phyloP scores from a whole-genome alignment of 176 grass and related monocot species.

The Bolboschoenus planiculmis region DNA sequence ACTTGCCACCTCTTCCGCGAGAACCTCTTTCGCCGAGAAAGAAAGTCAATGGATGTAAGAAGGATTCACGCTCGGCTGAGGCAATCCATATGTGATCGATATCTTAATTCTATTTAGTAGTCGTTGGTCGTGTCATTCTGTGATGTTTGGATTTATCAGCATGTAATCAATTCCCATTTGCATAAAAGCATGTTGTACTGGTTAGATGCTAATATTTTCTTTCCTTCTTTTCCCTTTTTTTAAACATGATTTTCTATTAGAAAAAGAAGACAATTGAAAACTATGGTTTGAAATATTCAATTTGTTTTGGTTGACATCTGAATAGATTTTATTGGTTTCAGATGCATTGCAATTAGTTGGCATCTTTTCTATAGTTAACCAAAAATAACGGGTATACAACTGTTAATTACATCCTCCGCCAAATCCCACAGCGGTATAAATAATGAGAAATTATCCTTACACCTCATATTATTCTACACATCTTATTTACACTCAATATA shows the following conservation, averaged over 20 bases:
- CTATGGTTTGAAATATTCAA: not conserved
- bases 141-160: not conserved
- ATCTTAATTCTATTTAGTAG: not conserved
- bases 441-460: too few species aligned
- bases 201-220: not conserved
- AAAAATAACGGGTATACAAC: not conserved
- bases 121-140: not conserved
- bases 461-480: too few species aligned
- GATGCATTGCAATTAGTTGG: not conserved
- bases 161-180: not conserved
- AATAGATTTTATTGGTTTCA: not conserved
- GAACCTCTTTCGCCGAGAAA: conserved; percentile 22
- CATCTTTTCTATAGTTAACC: not conserved
- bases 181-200: not conserved
- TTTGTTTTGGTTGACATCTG: not conserved
- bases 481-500: too few species aligned
- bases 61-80: not conserved
- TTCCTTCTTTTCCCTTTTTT: not conserved
- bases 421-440: not conserved
- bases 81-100: not conserved
- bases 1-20: conserved; percentile 12
- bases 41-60: not conserved
- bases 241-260: not conserved
- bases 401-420: not conserved
- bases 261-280: not conserved